phyloP scores from a whole-genome alignment of 306 rosid species.

The Fragaria iinumae region DNA sequence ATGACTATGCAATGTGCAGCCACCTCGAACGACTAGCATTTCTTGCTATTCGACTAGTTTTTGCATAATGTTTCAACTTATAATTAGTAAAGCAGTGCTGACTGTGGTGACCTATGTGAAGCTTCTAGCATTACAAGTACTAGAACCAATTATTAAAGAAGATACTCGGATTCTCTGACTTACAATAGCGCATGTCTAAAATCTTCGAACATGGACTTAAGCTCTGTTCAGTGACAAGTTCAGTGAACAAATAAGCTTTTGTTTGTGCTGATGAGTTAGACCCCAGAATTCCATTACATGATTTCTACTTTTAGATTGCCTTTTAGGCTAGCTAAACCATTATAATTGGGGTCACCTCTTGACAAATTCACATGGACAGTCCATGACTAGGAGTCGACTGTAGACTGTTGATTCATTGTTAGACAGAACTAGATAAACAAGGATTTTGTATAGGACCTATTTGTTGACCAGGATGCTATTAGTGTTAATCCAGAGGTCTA shows the following conservation, averaged over 20 bases:
- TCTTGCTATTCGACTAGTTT: not conserved
- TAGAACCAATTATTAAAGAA: not conserved
- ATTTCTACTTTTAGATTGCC: constrained; percentile 12
- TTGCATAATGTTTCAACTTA: constrained; percentile 22
- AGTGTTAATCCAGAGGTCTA: not conserved
- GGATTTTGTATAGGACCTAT: not conserved
- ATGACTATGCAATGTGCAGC: not conserved
- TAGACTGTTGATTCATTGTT: not conserved
- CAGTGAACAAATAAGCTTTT: constrained; percentile 17
- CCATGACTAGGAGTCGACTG: constrained; percentile 4
- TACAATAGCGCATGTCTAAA: not conserved
- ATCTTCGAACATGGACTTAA: not conserved
- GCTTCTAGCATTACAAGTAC: not conserved
- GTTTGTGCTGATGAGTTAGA: constrained; percentile 17
- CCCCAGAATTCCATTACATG: constrained; percentile 23
- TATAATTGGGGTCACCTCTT: constrained; percentile 20
- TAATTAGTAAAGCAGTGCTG: not conserved
- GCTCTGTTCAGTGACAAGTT: not conserved
- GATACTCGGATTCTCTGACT: not conserved
- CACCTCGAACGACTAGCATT: not conserved
- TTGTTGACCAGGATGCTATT: not conserved
- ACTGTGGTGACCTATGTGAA: not conserved
- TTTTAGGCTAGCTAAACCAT: constrained; percentile 21
- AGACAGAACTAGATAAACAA: not conserved
- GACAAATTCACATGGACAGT: constrained; percentile 10